Conservation (phyloP, 352 stramenopile species). For the Pythium myriotylum region DNA sequence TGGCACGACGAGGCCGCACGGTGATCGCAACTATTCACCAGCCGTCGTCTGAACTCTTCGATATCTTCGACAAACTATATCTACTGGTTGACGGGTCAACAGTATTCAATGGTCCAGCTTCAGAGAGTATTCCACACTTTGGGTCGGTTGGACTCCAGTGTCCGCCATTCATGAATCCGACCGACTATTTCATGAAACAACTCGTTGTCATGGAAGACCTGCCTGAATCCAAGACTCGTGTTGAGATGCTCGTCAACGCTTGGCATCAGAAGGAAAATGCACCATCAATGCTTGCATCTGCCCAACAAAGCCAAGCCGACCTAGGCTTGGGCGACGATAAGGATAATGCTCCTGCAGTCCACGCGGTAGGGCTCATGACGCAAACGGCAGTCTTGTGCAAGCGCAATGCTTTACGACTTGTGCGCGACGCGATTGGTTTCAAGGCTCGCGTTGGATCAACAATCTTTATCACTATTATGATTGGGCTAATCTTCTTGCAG, state of each 20-base stretch:
- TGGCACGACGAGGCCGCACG: conserved; percentile 82
- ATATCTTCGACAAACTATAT: conserved; percentile 43
- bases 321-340: neutral
- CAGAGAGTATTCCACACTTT: conserved; percentile 36
- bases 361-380: conserved; percentile 19
- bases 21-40: conserved; percentile 91
- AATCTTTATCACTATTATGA: conserved; percentile 40
- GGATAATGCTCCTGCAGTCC: neutral
- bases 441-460: conserved; percentile 34
- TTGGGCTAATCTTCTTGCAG: conserved; percentile 35
- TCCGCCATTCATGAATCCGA: conserved; percentile 42
- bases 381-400: conserved; percentile 26
- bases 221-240: conserved; percentile 9
- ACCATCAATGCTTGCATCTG: neutral
- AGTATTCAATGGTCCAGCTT: conserved; percentile 38
- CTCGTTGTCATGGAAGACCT: conserved; percentile 32
- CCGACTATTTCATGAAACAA: conserved; percentile 42
- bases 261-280: conserved; percentile 13
- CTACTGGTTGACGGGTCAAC: conserved; percentile 35
- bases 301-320: conserved; percentile 11
- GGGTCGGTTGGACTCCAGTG: conserved; percentile 30
- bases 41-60: conserved; percentile 54
- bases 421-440: conserved; percentile 38
- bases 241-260: conserved; percentile 11
- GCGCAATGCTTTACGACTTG: conserved; percentile 33